Evolutionary conservation across 768 basidiomycete genomes (phyloP), one percentile per base, ranked within the genome.

Genomic region (Panus rudis): DNA sequence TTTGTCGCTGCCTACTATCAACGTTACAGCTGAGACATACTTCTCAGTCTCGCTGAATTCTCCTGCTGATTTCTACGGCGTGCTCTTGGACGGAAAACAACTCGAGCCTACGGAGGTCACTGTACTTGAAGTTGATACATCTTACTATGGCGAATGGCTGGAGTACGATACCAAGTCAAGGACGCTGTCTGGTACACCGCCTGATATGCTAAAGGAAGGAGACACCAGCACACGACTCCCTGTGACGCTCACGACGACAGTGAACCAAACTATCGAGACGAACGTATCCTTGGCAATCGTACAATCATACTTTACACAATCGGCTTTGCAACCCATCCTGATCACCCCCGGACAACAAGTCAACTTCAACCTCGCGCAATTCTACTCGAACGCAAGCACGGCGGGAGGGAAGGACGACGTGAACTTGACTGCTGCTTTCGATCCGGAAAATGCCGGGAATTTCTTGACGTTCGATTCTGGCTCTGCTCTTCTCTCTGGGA

Each of bases 301-400:
- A 7, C 73, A 82, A 3, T 84, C 89, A 3, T 86, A 77, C 59
- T 94, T 96, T 65, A 65, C 73, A 10, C 49, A 66, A 17, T 65
- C 76, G 17, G 62, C 66, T 24, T 63, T 90, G 33, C 76, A 84
- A 14, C 68, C 78, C 17, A 63, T 84, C 38, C 63, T 75, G 37
- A 72, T 70, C 28, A 65, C 69, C 20, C 75, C 74, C 12, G 78
- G 76, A 7, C 60, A 72, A 38, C 32, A 58, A 3, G 63, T 89
- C 33, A 52, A 66, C 6, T 81, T 86, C 53, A 60, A 70, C 50
- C 65, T 92, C 27, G 52, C 58, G 2, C 64, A 65, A 24, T 81
- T 73, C 62, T 74, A 84, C 52, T 75, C 77, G 19, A 75, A 79
- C 52, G 61, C 62, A 6, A 16, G n/a, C 16, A 69, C 69, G 13